Evolutionary conservation across 257 asterid species (phyloP).

Genomic region (Przewalskia tangutica): DNA sequence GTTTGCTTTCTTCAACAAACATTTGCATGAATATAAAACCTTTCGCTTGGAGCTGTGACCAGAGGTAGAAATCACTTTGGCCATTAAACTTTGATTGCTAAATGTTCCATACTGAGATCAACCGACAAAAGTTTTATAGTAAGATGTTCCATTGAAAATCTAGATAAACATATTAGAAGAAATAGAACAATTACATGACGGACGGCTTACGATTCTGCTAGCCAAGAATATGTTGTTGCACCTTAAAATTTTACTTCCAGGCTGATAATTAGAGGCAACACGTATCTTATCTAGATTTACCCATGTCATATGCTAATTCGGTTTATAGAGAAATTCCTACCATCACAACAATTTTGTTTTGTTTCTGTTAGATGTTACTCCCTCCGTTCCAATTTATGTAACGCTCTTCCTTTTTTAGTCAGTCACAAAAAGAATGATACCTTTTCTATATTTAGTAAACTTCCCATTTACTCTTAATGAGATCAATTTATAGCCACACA

Average conservation of each 20-base stretch:
- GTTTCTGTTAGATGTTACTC: background rate
- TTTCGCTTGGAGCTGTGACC: background rate
- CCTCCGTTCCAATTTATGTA: no score
- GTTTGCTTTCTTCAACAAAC: background rate
- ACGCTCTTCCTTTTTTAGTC: no score
- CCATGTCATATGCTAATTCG: background rate
- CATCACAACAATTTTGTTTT: background rate
- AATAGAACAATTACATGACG: background rate
- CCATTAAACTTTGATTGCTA: background rate
- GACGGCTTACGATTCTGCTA: background rate
- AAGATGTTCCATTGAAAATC: background rate
- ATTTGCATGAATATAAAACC: background rate
- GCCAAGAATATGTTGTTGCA: background rate
- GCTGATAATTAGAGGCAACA: background rate
- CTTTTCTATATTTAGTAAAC: no score
- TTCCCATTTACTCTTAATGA: no score
- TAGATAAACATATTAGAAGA: background rate
- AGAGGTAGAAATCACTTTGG: background rate
- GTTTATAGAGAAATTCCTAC: background rate
- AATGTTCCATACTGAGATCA: background rate
- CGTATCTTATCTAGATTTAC: background rate
- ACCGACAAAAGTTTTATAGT: background rate
- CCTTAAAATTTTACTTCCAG: background rate
- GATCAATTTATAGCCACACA: no score
- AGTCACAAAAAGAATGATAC: no score